Base-by-base conservation (phyloP, 768 basidiomycete species). In the Lactarius sanguifluus region DNA sequence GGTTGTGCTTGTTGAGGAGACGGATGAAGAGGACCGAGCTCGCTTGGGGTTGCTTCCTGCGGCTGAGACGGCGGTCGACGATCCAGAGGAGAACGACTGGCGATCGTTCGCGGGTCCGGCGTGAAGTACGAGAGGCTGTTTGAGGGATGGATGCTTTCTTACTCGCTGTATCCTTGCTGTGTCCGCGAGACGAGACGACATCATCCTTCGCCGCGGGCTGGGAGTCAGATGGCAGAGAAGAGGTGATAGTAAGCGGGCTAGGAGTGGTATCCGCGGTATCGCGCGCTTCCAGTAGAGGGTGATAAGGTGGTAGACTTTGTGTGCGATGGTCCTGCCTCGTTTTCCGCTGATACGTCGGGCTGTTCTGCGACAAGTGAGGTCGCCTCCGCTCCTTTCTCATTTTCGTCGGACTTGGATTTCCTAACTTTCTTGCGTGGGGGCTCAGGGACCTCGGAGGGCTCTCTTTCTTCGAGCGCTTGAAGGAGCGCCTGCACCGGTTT, bases 1-100 rank as follows among this genome's bases (percentile, higher is more conserved):
- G 4, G 65, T 69, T 2, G 68, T 69, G 58, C 25, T 61, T 20
- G 59, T 66, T 5, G 68, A 65, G 16, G 70, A 71, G 15, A 60
- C 62, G 23, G 70, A 69, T 2, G 68, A 69, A 50, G 69, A 68
- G 8, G 70, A 69, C 43, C 70, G 70, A 20, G 60, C 68, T 30
- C 70, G 68, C 30, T 61, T 66, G 28, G 61, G 30, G 18, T 63
- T 60, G 28, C 47, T 34, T 15, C 62, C 68, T 2, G 61, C 47
- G 32, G 69, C 62, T 7, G 70, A 69, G 16, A 62, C 61, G n/a
- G 68, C 68, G 9, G 68, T 66, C 5, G 70, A 69, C 16, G 67
- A 69, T 7, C 64, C 68, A 4, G 70, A 69, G 62, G 64, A 55
- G 65, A 69, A 56, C 28, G 65, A 62, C 2, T n/a, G 62, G 62